Conservation (phyloP, 2,329 filamentous ascomycete genomes). For the Colletotrichum filicis region DNA sequence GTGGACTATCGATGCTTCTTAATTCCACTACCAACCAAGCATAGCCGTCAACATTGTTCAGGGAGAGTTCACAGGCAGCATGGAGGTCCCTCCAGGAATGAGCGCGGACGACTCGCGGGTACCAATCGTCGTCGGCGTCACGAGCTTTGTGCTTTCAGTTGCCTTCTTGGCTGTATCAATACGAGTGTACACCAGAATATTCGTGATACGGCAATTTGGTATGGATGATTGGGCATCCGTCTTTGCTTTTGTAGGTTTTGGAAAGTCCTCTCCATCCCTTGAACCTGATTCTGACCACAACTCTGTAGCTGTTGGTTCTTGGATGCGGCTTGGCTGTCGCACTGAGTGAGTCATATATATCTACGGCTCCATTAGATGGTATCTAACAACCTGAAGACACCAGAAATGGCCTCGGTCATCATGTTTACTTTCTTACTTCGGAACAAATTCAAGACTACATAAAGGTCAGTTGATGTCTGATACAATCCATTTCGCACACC, state of each 20-base stretch:
- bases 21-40: neutral
- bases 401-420: conserved; percentile 37
- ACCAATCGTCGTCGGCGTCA: conserved; percentile 2
- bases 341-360: conserved; percentile 10
- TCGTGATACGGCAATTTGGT: conserved; percentile 41
- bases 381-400: conserved; percentile 10
- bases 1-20: neutral
- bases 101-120: conserved; percentile 3
- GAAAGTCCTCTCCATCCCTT: too few species aligned
- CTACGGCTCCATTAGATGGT: too few species aligned
- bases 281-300: neutral
- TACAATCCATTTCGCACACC: neutral
- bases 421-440: conserved; percentile 18
- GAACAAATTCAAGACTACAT: conserved; percentile 26
- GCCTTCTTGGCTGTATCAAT: conserved; percentile 23
- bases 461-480: neutral
- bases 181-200: conserved; percentile 38
- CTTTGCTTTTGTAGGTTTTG: conserved; percentile 38
- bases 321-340: conserved; percentile 18
- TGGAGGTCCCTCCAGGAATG: conserved; percentile 31
- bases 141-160: conserved; percentile 5
- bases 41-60: neutral
- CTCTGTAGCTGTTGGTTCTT: conserved; percentile 14
- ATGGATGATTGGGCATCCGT: conserved; percentile 41
- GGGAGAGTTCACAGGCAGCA: neutral